Base-by-base conservation (phyloP, 2,329 filamentous ascomycete species). In the Colletotrichum zoysiae region DNA sequence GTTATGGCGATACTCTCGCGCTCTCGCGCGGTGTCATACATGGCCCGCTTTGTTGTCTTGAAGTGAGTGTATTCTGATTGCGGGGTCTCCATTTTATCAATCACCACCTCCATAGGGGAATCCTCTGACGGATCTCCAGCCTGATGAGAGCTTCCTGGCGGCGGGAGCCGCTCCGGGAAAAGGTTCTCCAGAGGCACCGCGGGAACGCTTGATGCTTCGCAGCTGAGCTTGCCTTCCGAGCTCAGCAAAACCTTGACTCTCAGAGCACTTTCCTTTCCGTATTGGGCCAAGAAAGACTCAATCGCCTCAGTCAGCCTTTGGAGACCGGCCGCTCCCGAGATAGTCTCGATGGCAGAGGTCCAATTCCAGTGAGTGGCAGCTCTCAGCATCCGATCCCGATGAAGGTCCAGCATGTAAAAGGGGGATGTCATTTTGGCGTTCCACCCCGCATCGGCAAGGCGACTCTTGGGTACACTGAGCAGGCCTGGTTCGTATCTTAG, bases 361-460 rank as follows among this genome's bases (percentile, higher is more conserved):
- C 89, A 92, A 7, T 81, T 77, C 83, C 88, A 92, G 74, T 91
- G 78, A 6, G 76, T 79, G 6, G 89, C 89, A 18, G 89, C 90
- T 68, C 84, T 87, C n/a, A 94, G 84, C 78, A 97, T 88, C 65
- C 95, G 91, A 78, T 95, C 92, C 57, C 90, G 89, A 79, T 97
- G 95, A 75, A 91, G 91, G 70, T 90, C 86, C 20, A 96, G 87
- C 86, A 97, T 94, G 80, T 97, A 97, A 76, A 94, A 91, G 0
- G 91, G 88, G 11, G 90, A 93, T 8, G 83, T 78, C 35, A 84
- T 81, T 35, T 77, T 74, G 75, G 83, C 85, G 76, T 90, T 90
- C 82, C 86, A 91, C 23, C 84, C 87, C 51, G 84, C 80, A 72
- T 85, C 77, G 42, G 76, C 71, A 42, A 84, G 78, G 1, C 78